These are phyloP conservation scores for Tilletia caries DNA, from an alignment of 1,284 basidiomycete species.

Conservation along the genomic window DNA sequence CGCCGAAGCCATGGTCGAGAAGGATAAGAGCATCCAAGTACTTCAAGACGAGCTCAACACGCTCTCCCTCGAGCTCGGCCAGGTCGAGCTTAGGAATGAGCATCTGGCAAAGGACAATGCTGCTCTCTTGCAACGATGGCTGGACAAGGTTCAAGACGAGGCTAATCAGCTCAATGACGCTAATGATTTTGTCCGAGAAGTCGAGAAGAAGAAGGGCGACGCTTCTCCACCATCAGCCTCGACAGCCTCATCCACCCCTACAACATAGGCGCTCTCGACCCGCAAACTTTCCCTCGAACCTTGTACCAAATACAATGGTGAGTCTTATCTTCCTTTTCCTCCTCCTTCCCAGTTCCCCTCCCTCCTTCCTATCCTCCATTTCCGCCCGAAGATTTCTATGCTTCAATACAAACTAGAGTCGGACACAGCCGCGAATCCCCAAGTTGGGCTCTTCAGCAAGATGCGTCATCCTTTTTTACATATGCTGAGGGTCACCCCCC, in stretches of 20 bases:
- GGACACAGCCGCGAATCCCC: constrained; percentile 5
- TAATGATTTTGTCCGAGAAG: constrained; percentile 13
- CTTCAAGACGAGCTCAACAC: constrained; percentile 70
- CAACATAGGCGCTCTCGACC: no score
- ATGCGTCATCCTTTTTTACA: constrained; percentile 1
- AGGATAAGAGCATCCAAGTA: constrained; percentile 76
- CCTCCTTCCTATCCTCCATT: background rate
- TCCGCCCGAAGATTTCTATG: background rate
- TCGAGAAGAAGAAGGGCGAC: background rate
- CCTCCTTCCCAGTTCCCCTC: background rate
- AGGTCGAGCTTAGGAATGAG: constrained; percentile 80
- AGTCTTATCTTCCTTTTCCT: background rate
- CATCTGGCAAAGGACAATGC: constrained; percentile 87
- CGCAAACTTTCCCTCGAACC: no score
- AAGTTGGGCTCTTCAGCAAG: background rate
- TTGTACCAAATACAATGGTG: no score
- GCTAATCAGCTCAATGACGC: constrained; percentile 88
- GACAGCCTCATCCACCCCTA: background rate
- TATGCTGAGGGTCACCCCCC: constrained; percentile 9
- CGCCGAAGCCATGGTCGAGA: constrained; percentile 76
- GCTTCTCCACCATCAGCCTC: background rate
- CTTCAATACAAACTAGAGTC: constrained; percentile 15
- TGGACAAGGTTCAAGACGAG: constrained; percentile 70
- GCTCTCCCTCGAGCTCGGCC: constrained; percentile 66
- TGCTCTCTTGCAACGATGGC: constrained; percentile 71